A percentile compares a stretch with the other conserved stretches of the same genome.
These are phyloP conservation scores for Paratrypanosoma confusum DNA, from an alignment of 208 protist species.

Conservation along the genomic window DNA sequence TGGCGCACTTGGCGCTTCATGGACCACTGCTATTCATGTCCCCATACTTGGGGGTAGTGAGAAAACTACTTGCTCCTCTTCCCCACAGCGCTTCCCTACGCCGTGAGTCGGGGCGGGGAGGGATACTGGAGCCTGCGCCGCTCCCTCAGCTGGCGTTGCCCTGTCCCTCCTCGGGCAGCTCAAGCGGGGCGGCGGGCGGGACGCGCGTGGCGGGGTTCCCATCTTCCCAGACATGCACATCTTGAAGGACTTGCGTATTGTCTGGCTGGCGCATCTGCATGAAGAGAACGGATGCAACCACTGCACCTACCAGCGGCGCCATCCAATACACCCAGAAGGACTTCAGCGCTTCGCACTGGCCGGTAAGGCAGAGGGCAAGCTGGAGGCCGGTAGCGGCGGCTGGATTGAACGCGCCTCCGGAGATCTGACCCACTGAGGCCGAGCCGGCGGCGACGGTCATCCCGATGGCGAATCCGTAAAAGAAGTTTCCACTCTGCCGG, in stretches of 20 bases:
- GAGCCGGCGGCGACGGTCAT: conserved; percentile 64
- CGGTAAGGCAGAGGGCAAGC: conserved; percentile 54
- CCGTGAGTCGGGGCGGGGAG: no score
- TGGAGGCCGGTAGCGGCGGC: conserved; percentile 73
- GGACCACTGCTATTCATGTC: no score
- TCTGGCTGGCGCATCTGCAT: conserved; percentile 57
- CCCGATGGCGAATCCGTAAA: conserved; percentile 73
- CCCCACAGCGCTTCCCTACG: no score
- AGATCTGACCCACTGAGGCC: conserved; percentile 50
- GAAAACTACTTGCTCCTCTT: no score
- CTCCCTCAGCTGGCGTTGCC: no score
- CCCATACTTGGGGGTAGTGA: no score
- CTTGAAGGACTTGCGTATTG: conserved; percentile 8
- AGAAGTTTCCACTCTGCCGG: conserved; percentile 56
- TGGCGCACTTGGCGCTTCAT: no score
- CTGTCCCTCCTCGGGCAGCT: no score
- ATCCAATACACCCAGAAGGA: conserved; percentile 79
- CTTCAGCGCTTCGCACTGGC: conserved; percentile 49
- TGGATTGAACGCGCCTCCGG: conserved; percentile 74
- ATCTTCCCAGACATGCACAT: conserved; percentile 1
- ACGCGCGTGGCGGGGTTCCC: not conserved
- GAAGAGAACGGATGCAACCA: conserved; percentile 48
- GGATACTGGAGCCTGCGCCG: no score
- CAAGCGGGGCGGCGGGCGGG: no score
- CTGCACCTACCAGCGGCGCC: conserved; percentile 49